phyloP scores from a whole-genome alignment of 768 basidiomycete species.

The Tulasnella sp. region DNA sequence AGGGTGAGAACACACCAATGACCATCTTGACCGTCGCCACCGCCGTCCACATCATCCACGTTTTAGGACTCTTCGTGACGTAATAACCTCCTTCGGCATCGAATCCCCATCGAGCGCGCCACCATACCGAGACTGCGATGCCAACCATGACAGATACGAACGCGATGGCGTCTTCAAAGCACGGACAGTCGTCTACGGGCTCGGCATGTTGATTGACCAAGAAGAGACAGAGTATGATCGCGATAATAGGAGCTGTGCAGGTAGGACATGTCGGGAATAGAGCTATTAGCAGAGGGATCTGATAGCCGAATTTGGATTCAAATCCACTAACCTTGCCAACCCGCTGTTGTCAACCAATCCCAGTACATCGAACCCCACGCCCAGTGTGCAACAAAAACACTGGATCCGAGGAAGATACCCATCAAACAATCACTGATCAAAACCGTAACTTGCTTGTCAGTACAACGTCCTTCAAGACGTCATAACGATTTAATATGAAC shows the following conservation, averaged over 20 bases:
- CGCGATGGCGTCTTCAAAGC: slow-evolving; percentile 95
- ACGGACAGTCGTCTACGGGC: slow-evolving; percentile 93
- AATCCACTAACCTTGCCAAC: slow-evolving; percentile 25
- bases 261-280: slow-evolving; percentile 25
- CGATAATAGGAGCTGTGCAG: slow-evolving; percentile 22
- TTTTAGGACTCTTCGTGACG: slow-evolving; percentile 13
- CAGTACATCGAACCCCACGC: slow-evolving; percentile 32
- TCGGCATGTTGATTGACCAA: slow-evolving; percentile 85
- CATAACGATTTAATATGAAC: neutral
- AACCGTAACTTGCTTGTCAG: neutral
- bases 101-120: slow-evolving; percentile 24
- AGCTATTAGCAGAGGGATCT: no score
- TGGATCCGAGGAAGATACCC: slow-evolving; percentile 53
- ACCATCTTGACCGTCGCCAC: slow-evolving; percentile 36
- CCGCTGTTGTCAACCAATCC: slow-evolving; percentile 26
- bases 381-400: slow-evolving; percentile 44
- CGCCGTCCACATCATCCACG: slow-evolving; percentile 28
- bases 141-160: slow-evolving; percentile 79
- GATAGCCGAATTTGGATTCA: no score
- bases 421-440: slow-evolving; percentile 41
- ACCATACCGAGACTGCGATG: slow-evolving; percentile 58
- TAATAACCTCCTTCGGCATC: slow-evolving; percentile 17
- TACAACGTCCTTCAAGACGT: neutral
- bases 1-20: slow-evolving; percentile 28
- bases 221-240: slow-evolving; percentile 41